phyloP scores from a whole-genome alignment of 2,329 filamentous ascomycete genomes.

The Periconia macrospinosa region DNA sequence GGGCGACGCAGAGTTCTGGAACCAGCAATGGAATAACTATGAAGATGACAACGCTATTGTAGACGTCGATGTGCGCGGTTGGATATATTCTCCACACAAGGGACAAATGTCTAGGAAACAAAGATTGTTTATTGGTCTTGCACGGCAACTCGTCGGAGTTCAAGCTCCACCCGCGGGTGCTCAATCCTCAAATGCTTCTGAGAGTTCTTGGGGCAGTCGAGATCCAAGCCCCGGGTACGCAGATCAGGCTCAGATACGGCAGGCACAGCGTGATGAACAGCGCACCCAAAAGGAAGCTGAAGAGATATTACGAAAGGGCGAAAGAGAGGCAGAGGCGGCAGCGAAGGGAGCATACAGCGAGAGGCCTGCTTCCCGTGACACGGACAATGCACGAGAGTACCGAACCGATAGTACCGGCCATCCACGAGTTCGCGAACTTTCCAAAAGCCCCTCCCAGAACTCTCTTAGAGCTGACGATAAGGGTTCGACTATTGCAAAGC shows the following conservation, averaged over 20 bases:
- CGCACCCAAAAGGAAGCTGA: constrained; percentile 75
- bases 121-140: constrained; percentile 81
- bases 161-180: constrained; percentile 61
- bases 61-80: constrained; percentile 92
- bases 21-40: constrained; percentile 73
- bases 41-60: constrained; percentile 85
- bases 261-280: constrained; percentile 61
- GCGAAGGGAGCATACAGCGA: constrained; percentile 76
- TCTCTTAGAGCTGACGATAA: constrained; percentile 29
- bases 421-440: constrained; percentile 21
- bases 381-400: constrained; percentile 44
- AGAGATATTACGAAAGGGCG: constrained; percentile 72
- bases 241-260: constrained; percentile 50
- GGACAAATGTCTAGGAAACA: constrained; percentile 87
- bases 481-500: constrained; percentile 48
- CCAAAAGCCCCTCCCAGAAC: constrained; percentile 26
- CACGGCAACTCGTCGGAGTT: constrained; percentile 84
- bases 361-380: constrained; percentile 53
- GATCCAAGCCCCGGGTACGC: constrained; percentile 46
- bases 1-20: constrained; percentile 74
- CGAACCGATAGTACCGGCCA: constrained; percentile 34
- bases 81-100: constrained; percentile 86
- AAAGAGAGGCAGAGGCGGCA: constrained; percentile 71
- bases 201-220: constrained; percentile 47
- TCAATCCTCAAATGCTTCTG: constrained; percentile 42